A percentile compares a stretch with the other conserved stretches of the same genome.
phyloP scores from a whole-genome alignment of 345 rosid species.

The Balakata baccata region DNA sequence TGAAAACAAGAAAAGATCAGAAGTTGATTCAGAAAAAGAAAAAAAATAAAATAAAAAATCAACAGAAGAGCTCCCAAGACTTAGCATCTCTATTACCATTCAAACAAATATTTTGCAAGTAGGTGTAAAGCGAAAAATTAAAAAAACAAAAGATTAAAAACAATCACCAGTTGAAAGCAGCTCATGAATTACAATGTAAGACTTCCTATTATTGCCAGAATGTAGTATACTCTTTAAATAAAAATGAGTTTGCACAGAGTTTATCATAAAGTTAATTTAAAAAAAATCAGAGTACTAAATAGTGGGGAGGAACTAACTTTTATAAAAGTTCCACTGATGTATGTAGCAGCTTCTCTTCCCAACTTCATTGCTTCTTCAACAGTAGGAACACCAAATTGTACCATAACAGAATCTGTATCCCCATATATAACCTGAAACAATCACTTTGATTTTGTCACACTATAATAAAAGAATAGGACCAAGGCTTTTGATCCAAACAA shows the following conservation, averaged over 20 bases:
- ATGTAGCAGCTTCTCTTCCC: slow-evolving; percentile 95
- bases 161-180: background rate
- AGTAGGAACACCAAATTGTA: slow-evolving; percentile 83
- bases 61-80: background rate
- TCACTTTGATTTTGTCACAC: background rate
- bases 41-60: too few species aligned
- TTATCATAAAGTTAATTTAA: too few species aligned
- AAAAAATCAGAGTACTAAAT: too few species aligned
- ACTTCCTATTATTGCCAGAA: background rate
- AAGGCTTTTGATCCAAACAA: slow-evolving; percentile 8
- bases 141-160: background rate
- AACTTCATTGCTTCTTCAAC: slow-evolving; percentile 79
- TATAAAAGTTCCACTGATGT: slow-evolving; percentile 75
- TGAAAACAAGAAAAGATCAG: background rate
- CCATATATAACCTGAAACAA: slow-evolving; percentile 81
- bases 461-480: background rate
- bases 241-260: too few species aligned
- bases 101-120: background rate
- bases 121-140: background rate
- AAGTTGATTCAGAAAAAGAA: background rate
- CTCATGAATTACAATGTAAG: too few species aligned
- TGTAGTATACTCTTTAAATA: too few species aligned
- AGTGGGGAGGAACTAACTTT: slow-evolving; percentile 43
- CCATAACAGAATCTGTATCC: slow-evolving; percentile 99
- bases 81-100: background rate